A percentile compares a stretch with the other conserved stretches of the same genome.
These are phyloP conservation scores for Penicillium sp. DNA, from an alignment of 2,329 filamentous ascomycete species.

Conservation along the genomic window DNA sequence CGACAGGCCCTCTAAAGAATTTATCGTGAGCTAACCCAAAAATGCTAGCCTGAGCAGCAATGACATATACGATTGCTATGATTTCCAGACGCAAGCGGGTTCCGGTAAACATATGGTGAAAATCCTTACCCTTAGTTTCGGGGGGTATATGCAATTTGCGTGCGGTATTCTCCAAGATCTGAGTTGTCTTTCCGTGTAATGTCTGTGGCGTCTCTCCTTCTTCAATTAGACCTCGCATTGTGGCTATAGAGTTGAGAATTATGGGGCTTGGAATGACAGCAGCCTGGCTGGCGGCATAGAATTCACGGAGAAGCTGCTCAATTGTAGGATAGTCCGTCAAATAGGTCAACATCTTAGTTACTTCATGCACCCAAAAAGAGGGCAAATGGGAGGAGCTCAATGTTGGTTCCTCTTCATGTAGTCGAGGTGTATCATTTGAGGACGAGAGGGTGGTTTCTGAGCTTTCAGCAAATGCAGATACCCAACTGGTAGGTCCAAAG, in stretches of 20 bases:
- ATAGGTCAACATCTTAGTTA: constrained; percentile 23
- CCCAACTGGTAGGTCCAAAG: constrained; percentile 42
- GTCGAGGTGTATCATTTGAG: not conserved
- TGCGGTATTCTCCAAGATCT: constrained; percentile 35
- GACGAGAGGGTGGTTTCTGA: constrained; percentile 22
- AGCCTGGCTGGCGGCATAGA: constrained; percentile 7
- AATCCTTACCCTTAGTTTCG: constrained; percentile 36
- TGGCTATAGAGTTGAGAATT: constrained; percentile 37
- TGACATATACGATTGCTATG: constrained; percentile 43
- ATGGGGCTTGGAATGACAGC: constrained; percentile 38
- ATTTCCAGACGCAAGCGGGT: constrained; percentile 45
- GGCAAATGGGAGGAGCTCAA: constrained; percentile 20
- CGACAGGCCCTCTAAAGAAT: constrained; percentile 15
- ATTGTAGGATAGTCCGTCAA: constrained; percentile 25
- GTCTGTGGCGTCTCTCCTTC: not conserved
- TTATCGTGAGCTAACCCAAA: constrained; percentile 28
- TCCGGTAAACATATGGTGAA: constrained; percentile 45
- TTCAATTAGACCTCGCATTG: constrained; percentile 23
- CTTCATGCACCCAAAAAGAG: constrained; percentile 29
- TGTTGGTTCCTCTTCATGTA: not conserved
- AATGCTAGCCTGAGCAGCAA: constrained; percentile 38
- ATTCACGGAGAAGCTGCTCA: constrained; percentile 23
- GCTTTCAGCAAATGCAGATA: constrained; percentile 32
- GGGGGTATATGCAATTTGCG: constrained; percentile 28
- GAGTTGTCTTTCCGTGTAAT: constrained; percentile 10